phyloP scores from a whole-genome alignment of 169 alveolate genomes.

The Plasmodium vivax region DNA sequence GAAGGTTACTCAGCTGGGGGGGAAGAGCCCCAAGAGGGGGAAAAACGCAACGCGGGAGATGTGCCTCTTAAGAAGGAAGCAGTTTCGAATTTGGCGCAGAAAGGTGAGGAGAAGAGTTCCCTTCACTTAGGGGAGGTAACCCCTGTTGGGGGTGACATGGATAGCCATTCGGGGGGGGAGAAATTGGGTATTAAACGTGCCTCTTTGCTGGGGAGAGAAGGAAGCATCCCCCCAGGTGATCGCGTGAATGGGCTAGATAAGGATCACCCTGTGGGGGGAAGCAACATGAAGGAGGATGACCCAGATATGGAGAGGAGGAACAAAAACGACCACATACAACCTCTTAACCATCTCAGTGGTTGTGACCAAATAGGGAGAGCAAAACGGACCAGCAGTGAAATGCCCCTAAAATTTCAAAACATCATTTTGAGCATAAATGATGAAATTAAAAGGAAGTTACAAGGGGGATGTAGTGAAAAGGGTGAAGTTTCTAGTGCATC shows the following conservation, averaged over 20 bases:
- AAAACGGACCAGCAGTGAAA: not conserved
- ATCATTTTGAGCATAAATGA: slow-evolving; percentile 1
- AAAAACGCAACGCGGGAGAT: not conserved
- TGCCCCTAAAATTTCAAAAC: not conserved
- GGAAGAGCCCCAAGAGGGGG: not conserved
- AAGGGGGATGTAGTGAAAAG: not conserved
- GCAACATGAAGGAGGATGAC: not conserved
- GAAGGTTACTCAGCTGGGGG: not conserved
- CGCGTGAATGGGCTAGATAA: not conserved
- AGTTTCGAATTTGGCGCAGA: not conserved
- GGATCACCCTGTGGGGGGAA: not conserved
- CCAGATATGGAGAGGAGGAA: not conserved
- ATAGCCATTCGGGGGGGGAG: not conserved
- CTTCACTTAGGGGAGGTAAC: not conserved
- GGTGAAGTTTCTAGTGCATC: not conserved
- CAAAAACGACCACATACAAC: not conserved
- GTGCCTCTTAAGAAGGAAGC: not conserved
- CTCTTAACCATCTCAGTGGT: not conserved
- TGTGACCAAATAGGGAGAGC: not conserved
- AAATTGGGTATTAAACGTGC: not conserved
- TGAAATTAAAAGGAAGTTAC: not conserved
- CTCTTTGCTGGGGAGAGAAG: not conserved
- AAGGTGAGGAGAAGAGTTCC: not conserved
- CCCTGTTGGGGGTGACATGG: not conserved
- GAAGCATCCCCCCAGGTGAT: not conserved